Percentiles rank a stretch among this genome's conserved stretches.
Evolutionary conservation across 2,329 filamentous ascomycete genomes (phyloP).

Genomic region (Massarina eburnea): DNA sequence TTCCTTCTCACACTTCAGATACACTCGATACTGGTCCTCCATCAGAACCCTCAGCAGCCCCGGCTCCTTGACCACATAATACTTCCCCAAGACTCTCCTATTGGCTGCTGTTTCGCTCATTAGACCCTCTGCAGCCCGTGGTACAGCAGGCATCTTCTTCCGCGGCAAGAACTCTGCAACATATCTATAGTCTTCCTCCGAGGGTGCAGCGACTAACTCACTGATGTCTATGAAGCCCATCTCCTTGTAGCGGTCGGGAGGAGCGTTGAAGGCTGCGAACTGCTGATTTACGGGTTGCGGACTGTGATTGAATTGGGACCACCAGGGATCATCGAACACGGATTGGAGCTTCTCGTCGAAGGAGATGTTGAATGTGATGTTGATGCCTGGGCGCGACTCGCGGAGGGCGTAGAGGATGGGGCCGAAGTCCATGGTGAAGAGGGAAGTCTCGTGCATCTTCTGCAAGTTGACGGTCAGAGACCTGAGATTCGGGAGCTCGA

Average conservation of each 20-base stretch:
- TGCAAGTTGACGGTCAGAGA: conserved; percentile 12
- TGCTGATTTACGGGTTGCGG: too few species aligned
- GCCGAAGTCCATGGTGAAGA: conserved; percentile 11
- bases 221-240: conserved; percentile 14
- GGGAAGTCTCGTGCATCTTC: conserved; percentile 5
- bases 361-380: conserved; percentile 10
- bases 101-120: conserved; percentile 7
- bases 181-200: conserved; percentile 7
- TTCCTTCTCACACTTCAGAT: conserved; percentile 1
- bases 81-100: conserved; percentile 14
- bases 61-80: conserved; percentile 26
- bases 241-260: conserved; percentile 3
- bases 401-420: conserved; percentile 13
- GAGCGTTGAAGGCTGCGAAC: background rate
- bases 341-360: conserved; percentile 10
- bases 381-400: background rate
- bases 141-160: conserved; percentile 6
- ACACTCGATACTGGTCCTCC: conserved; percentile 18
- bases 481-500: conserved; percentile 9
- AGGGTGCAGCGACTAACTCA: conserved; percentile 8
- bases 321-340: conserved; percentile 8
- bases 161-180: conserved; percentile 9
- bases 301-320: too few species aligned
- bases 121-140: conserved; percentile 4
- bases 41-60: conserved; percentile 22